Evolutionary conservation across 768 basidiomycete species (phyloP).

Genomic region (Hirschioporus abietinus): DNA sequence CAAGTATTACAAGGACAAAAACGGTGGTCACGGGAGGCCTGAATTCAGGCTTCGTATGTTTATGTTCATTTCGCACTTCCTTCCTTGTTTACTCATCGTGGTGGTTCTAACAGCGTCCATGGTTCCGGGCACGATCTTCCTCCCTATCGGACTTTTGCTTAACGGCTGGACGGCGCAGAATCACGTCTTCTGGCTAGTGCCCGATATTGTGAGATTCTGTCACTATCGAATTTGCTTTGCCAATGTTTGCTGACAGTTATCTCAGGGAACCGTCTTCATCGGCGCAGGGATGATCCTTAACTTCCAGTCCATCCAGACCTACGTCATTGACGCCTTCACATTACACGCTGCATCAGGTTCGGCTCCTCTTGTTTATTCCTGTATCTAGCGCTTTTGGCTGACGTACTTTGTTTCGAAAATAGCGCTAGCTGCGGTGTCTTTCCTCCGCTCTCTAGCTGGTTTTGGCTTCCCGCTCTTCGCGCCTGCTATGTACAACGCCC

Average conservation of each 20-base stretch:
- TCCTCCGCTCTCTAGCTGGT: constrained; percentile 25
- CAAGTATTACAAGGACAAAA: constrained; percentile 15
- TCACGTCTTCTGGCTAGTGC: constrained; percentile 28
- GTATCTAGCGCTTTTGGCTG: neutral
- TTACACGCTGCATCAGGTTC: constrained; percentile 12
- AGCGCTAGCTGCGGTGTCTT: constrained; percentile 33
- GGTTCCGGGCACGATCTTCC: constrained; percentile 16
- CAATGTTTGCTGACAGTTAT: neutral
- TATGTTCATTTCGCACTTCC: constrained; percentile 11
- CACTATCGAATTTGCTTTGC: neutral
- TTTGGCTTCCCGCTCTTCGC: constrained; percentile 32
- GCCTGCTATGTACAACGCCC: constrained; percentile 20
- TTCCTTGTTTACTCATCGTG: neutral
- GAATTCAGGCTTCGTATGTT: constrained; percentile 19
- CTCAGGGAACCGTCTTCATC: constrained; percentile 13
- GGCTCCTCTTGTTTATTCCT: neutral
- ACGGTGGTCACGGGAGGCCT: constrained; percentile 20
- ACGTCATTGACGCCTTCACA: constrained; percentile 20
- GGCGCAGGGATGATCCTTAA: constrained; percentile 20
- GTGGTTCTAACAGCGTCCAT: constrained; percentile 20
- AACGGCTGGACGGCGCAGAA: constrained; percentile 32
- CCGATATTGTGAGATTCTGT: constrained; percentile 19
- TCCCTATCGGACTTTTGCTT: constrained; percentile 31
- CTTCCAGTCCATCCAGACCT: constrained; percentile 25
- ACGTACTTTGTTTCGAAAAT: neutral